Evolutionary conservation across 2,329 filamentous ascomycete species (phyloP).

Genomic region (Stagonosporopsis chrysanthemi): DNA sequence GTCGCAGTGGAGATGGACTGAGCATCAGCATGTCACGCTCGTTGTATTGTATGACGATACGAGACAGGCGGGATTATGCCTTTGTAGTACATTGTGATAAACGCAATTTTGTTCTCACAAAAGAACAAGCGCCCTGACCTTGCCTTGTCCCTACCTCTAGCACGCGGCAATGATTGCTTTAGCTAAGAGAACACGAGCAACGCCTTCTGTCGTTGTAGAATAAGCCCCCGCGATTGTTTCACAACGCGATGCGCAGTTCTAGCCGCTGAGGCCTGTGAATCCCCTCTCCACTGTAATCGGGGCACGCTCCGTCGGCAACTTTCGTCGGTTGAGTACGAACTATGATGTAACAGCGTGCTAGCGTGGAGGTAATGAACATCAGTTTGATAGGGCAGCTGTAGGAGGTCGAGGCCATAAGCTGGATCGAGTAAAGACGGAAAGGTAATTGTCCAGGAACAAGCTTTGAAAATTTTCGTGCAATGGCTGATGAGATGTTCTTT

Average conservation of each 20-base stretch:
- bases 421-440: background rate
- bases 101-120: background rate
- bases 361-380: background rate
- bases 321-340: background rate
- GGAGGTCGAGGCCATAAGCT: background rate
- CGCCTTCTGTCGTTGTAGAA: background rate
- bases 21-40: background rate
- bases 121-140: background rate
- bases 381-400: background rate
- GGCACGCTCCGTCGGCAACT: constrained; percentile 6
- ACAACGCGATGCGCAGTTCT: background rate
- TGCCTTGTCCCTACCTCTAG: background rate
- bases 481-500: too few relatives aligned
- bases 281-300: constrained; percentile 1
- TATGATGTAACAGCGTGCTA: constrained; percentile 8
- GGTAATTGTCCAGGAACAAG: background rate
- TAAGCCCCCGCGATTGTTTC: background rate
- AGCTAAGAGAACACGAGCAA: background rate
- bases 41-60: background rate
- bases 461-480: background rate
- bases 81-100: constrained; percentile 2
- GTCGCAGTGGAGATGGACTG: constrained; percentile 49
- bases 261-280: background rate
- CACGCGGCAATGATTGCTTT: background rate
- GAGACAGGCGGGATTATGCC: background rate